Evolutionary conservation across 2,329 filamentous ascomycete genomes (phyloP), one percentile per base, ranked within the genome.

Genomic region (Paraconiothyrium brasiliense): DNA sequence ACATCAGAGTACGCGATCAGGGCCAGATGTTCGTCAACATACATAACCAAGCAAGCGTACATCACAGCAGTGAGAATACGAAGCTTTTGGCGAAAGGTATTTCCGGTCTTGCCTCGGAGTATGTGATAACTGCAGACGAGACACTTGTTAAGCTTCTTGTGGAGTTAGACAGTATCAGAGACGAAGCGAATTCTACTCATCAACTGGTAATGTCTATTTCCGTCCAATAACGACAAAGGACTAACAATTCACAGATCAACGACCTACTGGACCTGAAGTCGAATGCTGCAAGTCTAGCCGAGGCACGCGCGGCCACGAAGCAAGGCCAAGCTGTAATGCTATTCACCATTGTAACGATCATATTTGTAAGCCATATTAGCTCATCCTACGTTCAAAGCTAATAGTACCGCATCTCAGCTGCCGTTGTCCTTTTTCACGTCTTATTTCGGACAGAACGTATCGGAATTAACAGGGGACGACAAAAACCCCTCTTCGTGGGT

Each of bases 361-460:
- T 64, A 20, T 64, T 64, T 54, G 62, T 64, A 35, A 49, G 62
- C 57, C 10, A n/a, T 5, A 51, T 5, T 35, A 37, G 32, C 10
- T 37, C 30, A 13, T 50, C n/a, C 20, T 30, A 30, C 27, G 27
- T 30, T 30, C 3, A 6, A 30, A 30, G 6, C 27, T 30, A 6
- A 30, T 6, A 30, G 27, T 30, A 30, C 27, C 27, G 27, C 27
- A 6, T 30, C 6, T 30, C 11, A 46, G 14, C 37, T 59, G 20
- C 62, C 58, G 2, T 51, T 64, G 3, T 64, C 62, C 8, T 64
- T 64, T 51, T 64, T 64, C 41, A 64, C 62, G 9, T 64, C 62
- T 4, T 64, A 61, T 41, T 64, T 59, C 32, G 62, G 62, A 30
- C 58, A 61, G 32, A 64, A 61, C 22, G 59, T 64, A 1, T 59